phyloP scores from a whole-genome alignment of 768 basidiomycete species.

The Saitozyma podzolica region DNA sequence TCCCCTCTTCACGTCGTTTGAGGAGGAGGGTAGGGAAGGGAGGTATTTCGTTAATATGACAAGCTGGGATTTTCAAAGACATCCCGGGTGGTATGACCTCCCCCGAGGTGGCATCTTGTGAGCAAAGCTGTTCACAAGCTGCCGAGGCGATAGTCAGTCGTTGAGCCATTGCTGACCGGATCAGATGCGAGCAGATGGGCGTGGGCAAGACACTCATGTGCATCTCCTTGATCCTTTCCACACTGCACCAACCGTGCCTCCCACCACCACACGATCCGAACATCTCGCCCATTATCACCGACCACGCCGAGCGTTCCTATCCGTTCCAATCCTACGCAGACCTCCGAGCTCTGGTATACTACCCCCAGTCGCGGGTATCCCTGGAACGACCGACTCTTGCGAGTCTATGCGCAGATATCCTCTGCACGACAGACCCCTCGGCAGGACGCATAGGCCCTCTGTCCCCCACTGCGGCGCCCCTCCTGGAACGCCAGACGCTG shows the following conservation, averaged over 20 bases:
- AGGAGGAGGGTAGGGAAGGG: slow-evolving; percentile 26
- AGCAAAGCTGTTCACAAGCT: slow-evolving; percentile 7
- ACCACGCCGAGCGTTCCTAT: slow-evolving; percentile 20
- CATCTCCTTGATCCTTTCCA: slow-evolving; percentile 43
- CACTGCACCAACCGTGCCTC: slow-evolving; percentile 16
- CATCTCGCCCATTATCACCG: slow-evolving; percentile 29
- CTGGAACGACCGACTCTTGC: slow-evolving; percentile 20
- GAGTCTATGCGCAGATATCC: slow-evolving; percentile 24
- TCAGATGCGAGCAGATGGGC: slow-evolving; percentile 53
- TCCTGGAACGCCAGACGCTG: slow-evolving; percentile 15
- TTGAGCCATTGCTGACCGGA: not conserved
- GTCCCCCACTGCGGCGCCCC: slow-evolving; percentile 2
- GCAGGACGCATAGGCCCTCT: slow-evolving; percentile 2
- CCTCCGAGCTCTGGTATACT: slow-evolving; percentile 11
- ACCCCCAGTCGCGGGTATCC: not conserved
- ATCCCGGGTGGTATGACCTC: slow-evolving; percentile 41
- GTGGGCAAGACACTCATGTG: slow-evolving; percentile 46
- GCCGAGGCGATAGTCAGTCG: not conserved
- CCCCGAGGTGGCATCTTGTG: slow-evolving; percentile 46
- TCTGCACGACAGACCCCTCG: slow-evolving; percentile 20
- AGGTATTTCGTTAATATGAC: slow-evolving; percentile 32
- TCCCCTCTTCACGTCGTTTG: slow-evolving; percentile 29
- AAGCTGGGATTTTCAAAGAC: slow-evolving; percentile 36
- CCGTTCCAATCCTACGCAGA: slow-evolving; percentile 19
- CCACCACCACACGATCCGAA: slow-evolving; percentile 44